Evolutionary conservation across 768 basidiomycete genomes (phyloP).

Genomic region (Suillus variegatus): DNA sequence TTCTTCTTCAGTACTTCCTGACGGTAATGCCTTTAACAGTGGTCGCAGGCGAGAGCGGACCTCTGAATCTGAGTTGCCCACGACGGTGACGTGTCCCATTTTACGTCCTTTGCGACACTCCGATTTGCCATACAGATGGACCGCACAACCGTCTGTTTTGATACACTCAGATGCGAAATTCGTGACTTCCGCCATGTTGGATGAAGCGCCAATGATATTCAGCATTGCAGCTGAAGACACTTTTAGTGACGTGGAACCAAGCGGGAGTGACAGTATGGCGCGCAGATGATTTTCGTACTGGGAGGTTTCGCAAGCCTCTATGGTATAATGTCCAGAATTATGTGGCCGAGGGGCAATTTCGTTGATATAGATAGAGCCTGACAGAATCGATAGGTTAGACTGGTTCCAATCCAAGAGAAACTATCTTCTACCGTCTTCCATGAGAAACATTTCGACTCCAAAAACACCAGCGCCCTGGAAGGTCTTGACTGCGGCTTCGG

Average conservation of each 20-base stretch:
- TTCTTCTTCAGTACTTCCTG: conserved; percentile 42
- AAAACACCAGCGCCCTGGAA: conserved; percentile 92
- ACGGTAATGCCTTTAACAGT: conserved; percentile 68
- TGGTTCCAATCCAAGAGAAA: not conserved
- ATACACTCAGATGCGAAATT: conserved; percentile 61
- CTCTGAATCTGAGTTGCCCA: conserved; percentile 79
- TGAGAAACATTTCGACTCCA: conserved; percentile 97
- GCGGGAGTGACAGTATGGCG: conserved; percentile 85
- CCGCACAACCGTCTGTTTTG: conserved; percentile 67
- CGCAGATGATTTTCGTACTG: conserved; percentile 98
- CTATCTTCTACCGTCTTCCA: conserved; percentile 68
- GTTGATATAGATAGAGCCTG: conserved; percentile 83
- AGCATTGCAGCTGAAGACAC: conserved; percentile 91
- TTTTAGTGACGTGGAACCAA: conserved; percentile 86
- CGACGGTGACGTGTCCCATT: conserved; percentile 96
- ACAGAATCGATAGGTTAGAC: not conserved
- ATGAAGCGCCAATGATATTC: conserved; percentile 88
- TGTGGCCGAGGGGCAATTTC: conserved; percentile 98
- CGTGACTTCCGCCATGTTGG: conserved; percentile 60
- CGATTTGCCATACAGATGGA: conserved; percentile 95
- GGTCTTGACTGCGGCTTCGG: conserved; percentile 77
- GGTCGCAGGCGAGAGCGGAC: conserved; percentile 68
- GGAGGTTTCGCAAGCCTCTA: conserved; percentile 95
- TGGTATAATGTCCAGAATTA: conserved; percentile 98
- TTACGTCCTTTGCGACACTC: conserved; percentile 90